phyloP scores from a whole-genome alignment of 768 basidiomycete species.

The Artomyces pyxidatus region DNA sequence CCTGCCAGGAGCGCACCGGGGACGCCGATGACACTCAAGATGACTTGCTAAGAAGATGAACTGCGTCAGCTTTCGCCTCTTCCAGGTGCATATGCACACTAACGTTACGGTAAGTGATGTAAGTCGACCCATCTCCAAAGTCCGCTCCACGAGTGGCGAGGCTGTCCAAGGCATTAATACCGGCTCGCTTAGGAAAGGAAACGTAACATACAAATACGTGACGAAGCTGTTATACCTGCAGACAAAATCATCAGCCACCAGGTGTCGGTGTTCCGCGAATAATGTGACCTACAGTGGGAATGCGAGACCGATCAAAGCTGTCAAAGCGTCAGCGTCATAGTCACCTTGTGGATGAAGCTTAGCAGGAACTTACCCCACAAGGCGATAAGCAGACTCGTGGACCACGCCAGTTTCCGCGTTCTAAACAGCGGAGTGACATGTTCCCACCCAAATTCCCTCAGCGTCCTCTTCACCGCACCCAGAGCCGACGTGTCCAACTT shows the following conservation, averaged over 20 bases:
- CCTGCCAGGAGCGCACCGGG: constrained; percentile 52
- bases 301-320: constrained; percentile 70
- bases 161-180: constrained; percentile 25
- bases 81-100: constrained; percentile 7
- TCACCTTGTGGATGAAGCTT: background rate
- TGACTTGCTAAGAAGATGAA: constrained; percentile 34
- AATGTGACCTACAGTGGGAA: constrained; percentile 49
- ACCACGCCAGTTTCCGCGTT: constrained; percentile 40
- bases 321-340: background rate
- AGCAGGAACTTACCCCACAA: constrained; percentile 36
- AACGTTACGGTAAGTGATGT: constrained; percentile 71
- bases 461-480: constrained; percentile 32
- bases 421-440: constrained; percentile 44
- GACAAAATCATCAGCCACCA: background rate
- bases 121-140: constrained; percentile 61
- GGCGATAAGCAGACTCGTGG: constrained; percentile 42
- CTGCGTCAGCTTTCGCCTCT: background rate
- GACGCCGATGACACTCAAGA: constrained; percentile 47
- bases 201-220: constrained; percentile 40
- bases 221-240: constrained; percentile 43
- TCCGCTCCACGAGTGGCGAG: constrained; percentile 57
- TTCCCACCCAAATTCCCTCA: constrained; percentile 29
- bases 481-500: constrained; percentile 27
- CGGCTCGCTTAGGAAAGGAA: background rate
- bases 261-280: background rate